Conservation (phyloP, 805 yeast genomes). For the Kluyveromyces aestuarii region DNA sequence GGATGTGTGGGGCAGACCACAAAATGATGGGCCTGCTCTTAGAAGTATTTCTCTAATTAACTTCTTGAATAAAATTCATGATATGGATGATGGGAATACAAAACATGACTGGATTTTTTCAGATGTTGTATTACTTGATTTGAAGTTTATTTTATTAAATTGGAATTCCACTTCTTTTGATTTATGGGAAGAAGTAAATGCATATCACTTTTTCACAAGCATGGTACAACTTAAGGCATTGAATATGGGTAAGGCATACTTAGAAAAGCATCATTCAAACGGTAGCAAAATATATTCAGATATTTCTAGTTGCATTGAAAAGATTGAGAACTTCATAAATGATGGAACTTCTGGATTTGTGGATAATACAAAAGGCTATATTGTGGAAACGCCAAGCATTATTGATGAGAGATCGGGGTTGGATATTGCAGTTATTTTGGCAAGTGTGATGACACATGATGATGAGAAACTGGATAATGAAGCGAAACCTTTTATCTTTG, state of each 20-base stretch:
- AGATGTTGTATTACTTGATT: conserved; percentile 57
- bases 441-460: conserved; percentile 33
- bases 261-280: conserved; percentile 5
- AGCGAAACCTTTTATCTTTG: conserved; percentile 42
- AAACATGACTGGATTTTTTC: conserved; percentile 12
- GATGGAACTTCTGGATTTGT: conserved; percentile 29
- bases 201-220: conserved; percentile 72
- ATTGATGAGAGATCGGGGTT: conserved; percentile 53
- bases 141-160: conserved; percentile 47
- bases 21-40: conserved; percentile 89
- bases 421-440: conserved; percentile 62
- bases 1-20: conserved; percentile 88
- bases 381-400: conserved; percentile 59
- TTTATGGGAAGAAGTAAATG: conserved; percentile 83
- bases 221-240: conserved; percentile 67
- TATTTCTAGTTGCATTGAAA: conserved; percentile 10
- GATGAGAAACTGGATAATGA: conserved; percentile 28
- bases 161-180: conserved; percentile 74
- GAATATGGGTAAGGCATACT: conserved; percentile 42
- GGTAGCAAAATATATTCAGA: conserved; percentile 7
- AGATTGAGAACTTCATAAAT: conserved; percentile 21
- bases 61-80: conserved; percentile 39
- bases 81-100: conserved; percentile 19
- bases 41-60: conserved; percentile 56
- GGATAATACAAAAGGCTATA: conserved; percentile 37